phyloP scores from a whole-genome alignment of 495 filamentous ascomycete species.

The Gamarada debralockiae region DNA sequence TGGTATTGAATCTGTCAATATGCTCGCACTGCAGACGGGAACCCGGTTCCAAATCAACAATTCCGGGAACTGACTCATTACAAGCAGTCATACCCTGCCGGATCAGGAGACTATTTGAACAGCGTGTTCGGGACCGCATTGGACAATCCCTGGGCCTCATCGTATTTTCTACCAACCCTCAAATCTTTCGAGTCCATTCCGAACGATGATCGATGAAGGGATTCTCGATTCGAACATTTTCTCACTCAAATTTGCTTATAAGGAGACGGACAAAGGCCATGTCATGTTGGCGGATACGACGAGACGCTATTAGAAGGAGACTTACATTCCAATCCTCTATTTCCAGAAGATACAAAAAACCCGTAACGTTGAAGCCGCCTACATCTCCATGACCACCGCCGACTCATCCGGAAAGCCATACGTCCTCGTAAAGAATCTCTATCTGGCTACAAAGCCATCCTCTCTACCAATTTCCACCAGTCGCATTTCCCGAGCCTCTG shows the following conservation, averaged over 20 bases:
- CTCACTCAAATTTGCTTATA: neutral
- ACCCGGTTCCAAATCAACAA: neutral
- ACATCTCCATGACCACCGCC: neutral
- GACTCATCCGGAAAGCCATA: neutral
- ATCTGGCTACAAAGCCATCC: neutral
- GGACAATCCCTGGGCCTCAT: neutral
- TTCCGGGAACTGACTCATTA: neutral
- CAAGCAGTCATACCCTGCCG: neutral
- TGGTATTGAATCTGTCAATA: neutral
- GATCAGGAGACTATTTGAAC: neutral
- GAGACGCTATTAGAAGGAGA: neutral
- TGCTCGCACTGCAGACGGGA: neutral
- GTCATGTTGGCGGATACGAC: neutral
- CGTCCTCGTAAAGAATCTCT: neutral
- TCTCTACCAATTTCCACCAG: neutral
- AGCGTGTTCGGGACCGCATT: neutral
- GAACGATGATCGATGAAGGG: neutral
- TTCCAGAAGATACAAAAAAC: neutral
- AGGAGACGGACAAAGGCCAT: neutral
- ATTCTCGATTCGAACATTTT: neutral
- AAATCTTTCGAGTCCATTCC: neutral
- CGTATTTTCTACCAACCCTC: neutral
- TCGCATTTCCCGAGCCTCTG: neutral
- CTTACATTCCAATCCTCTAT: neutral
- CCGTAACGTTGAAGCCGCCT: neutral